phyloP scores from a whole-genome alignment of 169 alveolate species.

The Plasmodium malariae region DNA sequence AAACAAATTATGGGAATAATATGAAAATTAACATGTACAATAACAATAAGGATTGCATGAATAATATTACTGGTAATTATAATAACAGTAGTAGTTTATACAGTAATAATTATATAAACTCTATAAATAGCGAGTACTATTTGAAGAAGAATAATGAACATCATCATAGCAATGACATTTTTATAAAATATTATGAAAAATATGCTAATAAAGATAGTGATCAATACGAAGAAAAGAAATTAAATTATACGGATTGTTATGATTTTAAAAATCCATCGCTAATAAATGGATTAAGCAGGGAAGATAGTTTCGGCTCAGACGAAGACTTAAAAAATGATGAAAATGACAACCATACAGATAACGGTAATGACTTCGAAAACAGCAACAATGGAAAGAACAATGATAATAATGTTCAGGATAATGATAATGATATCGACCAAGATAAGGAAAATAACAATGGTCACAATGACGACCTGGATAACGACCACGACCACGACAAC shows the following conservation, averaged over 20 bases:
- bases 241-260: conserved; percentile 77
- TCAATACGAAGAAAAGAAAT: conserved; percentile 51
- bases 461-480: no score
- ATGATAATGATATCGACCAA: no score
- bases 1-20: conserved; percentile 8
- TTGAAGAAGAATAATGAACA: conserved; percentile 26
- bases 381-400: no score
- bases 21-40: conserved; percentile 46
- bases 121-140: conserved; percentile 53
- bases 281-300: conserved; percentile 56
- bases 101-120: conserved; percentile 34
- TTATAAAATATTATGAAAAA: conserved; percentile 69
- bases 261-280: conserved; percentile 68
- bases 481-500: no score
- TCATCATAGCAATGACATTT: conserved; percentile 39
- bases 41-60: background rate
- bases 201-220: conserved; percentile 51
- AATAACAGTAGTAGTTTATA: conserved; percentile 1
- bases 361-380: no score
- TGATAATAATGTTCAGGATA: no score
- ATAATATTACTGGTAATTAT: conserved; percentile 9
- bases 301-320: conserved; percentile 45
- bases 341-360: no score
- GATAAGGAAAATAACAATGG: no score
- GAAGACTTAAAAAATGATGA: conserved; percentile 61